A percentile compares a stretch with the other conserved stretches of the same genome.
Evolutionary conservation across 108 stramenopile species (phyloP).

Genomic region (Skeletonema grethae): DNA sequence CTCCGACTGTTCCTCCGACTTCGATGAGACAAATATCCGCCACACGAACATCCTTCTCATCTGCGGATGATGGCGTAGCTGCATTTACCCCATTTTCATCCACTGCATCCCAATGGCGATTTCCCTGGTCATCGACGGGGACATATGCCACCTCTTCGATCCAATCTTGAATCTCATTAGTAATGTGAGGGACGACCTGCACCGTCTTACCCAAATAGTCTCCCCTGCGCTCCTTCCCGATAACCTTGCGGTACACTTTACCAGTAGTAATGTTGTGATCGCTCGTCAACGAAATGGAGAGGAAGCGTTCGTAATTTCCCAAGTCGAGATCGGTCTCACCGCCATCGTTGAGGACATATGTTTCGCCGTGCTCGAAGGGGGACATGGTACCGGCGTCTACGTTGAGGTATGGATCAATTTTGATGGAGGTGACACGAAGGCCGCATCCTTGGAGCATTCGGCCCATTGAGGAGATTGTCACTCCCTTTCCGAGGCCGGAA

Average conservation of each 20-base stretch:
- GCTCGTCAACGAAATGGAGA: slow-evolving; percentile 69
- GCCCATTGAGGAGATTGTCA: slow-evolving; percentile 83
- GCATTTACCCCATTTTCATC: slow-evolving; percentile 1
- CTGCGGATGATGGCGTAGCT: neutral
- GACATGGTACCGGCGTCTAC: slow-evolving; percentile 91
- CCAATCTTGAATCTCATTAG: slow-evolving; percentile 90
- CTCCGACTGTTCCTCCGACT: slow-evolving; percentile 99
- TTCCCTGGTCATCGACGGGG: slow-evolving; percentile 58
- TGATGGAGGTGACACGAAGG: slow-evolving; percentile 86
- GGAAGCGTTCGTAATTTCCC: slow-evolving; percentile 93
- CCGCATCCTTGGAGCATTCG: slow-evolving; percentile 85
- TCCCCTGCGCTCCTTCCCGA: slow-evolving; percentile 78
- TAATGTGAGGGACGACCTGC: slow-evolving; percentile 92
- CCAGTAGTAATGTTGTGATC: slow-evolving; percentile 94
- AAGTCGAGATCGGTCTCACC: slow-evolving; percentile 91
- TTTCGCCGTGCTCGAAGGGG: slow-evolving; percentile 87
- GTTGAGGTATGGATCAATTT: slow-evolving; percentile 93
- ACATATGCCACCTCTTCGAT: slow-evolving; percentile 84
- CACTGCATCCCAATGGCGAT: slow-evolving; percentile 40
- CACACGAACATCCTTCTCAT: slow-evolving; percentile 22
- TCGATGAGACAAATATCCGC: slow-evolving; percentile 99
- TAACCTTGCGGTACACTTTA: slow-evolving; percentile 89
- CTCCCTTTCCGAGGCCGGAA: slow-evolving; percentile 90
- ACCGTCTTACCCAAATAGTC: slow-evolving; percentile 94
- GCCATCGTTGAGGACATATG: slow-evolving; percentile 88